phyloP scores from a whole-genome alignment of 176 grass and related monocot genomes.

The Stipa capillata region DNA sequence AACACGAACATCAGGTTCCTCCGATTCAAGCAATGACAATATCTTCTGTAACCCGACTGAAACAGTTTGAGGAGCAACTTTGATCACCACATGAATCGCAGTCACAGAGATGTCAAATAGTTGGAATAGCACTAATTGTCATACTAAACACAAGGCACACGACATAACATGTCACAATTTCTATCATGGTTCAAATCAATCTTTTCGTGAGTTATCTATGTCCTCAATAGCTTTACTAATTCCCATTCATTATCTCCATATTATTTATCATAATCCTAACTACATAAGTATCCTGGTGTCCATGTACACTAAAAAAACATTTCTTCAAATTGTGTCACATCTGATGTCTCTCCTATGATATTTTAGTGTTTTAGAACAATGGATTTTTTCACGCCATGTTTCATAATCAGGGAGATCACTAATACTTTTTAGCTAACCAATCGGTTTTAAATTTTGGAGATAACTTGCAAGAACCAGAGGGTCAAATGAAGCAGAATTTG shows the following conservation, averaged over 20 bases:
- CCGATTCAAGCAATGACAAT: constrained; percentile 96
- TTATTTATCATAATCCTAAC: background rate
- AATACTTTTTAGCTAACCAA: background rate
- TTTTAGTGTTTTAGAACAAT: background rate
- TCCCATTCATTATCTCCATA: background rate
- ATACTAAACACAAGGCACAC: background rate
- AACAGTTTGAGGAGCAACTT: constrained; percentile 16
- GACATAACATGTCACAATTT: background rate
- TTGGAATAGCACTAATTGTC: background rate
- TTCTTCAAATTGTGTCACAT: background rate
- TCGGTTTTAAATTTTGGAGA: background rate
- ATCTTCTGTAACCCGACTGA: constrained; percentile 97
- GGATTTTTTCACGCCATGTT: background rate
- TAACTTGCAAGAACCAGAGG: background rate
- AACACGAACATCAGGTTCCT: constrained; percentile 94
- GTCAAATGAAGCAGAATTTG: constrained; percentile 1
- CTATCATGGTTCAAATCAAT: background rate
- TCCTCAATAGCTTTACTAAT: background rate
- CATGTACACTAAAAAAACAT: background rate
- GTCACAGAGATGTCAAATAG: background rate
- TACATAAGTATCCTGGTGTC: constrained; percentile 2
- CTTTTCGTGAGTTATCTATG: constrained; percentile 1
- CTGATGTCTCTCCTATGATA: background rate
- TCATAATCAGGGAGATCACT: background rate
- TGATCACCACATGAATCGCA: constrained; percentile 5